Conservation (phyloP, 352 stramenopile species). For the Saprolegnia diclina region DNA sequence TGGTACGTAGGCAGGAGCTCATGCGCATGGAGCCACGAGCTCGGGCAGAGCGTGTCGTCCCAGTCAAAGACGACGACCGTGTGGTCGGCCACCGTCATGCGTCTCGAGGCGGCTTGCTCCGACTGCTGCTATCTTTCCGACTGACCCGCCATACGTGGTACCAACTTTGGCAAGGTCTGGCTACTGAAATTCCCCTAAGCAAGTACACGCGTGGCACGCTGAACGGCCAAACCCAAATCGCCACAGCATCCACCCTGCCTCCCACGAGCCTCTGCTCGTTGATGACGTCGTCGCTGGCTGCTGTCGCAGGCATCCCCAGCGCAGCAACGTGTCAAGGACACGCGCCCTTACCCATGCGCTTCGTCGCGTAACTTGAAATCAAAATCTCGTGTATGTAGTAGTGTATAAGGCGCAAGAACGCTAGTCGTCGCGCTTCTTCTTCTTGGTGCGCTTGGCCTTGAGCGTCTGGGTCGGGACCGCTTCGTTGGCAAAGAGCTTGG, state of each 20-base stretch:
- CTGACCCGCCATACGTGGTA: not conserved
- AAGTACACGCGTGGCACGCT: not conserved
- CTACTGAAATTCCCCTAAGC: not conserved
- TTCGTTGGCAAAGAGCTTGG: constrained; percentile 84
- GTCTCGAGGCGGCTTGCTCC: not conserved
- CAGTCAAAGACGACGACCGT: constrained; percentile 85
- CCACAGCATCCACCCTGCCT: no score
- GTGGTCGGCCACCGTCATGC: constrained; percentile 25
- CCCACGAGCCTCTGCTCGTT: no score
- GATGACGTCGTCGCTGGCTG: no score
- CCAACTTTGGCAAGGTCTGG: not conserved
- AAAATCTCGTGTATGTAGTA: no score
- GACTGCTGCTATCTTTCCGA: not conserved
- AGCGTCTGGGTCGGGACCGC: constrained; percentile 54
- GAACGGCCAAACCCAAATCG: no score
- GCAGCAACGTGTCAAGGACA: no score
- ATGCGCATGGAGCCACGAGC: constrained; percentile 76
- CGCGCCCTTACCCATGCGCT: no score
- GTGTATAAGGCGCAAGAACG: not conserved
- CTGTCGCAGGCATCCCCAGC: no score
- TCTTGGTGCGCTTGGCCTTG: constrained; percentile 82
- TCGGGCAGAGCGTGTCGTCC: constrained; percentile 85
- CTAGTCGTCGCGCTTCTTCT: constrained; percentile 85
- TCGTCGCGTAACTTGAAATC: no score
- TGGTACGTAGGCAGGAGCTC: constrained; percentile 74